Conservation (phyloP, 1,284 basidiomycete species). For the Phellinidium pouzarii region DNA sequence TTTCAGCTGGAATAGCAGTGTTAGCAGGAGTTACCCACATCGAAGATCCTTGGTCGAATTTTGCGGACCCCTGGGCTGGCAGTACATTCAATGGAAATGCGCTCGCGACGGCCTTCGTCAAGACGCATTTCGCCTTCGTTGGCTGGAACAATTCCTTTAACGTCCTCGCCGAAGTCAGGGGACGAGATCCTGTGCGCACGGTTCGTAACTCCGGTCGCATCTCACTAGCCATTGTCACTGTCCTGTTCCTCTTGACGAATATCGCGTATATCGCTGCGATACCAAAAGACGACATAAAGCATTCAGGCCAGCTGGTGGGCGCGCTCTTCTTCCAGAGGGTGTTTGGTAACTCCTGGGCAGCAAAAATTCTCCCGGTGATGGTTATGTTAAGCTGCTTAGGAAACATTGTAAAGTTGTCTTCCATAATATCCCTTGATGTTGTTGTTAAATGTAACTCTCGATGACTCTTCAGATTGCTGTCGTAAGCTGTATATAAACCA, state of each 20-base stretch:
- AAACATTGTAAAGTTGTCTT: slow-evolving; percentile 29
- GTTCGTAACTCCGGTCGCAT: slow-evolving; percentile 38
- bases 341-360: slow-evolving; percentile 36
- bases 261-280: slow-evolving; percentile 36
- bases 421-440: background rate
- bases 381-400: slow-evolving; percentile 38
- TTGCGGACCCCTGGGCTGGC: slow-evolving; percentile 41
- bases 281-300: slow-evolving; percentile 37
- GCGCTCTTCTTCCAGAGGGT: slow-evolving; percentile 46
- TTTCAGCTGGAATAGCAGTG: slow-evolving; percentile 41
- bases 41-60: slow-evolving; percentile 41
- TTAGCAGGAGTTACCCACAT: slow-evolving; percentile 41
- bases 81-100: slow-evolving; percentile 35
- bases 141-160: slow-evolving; percentile 43
- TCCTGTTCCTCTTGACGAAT: slow-evolving; percentile 43
- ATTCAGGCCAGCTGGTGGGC: slow-evolving; percentile 39
- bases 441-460: background rate
- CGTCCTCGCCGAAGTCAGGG: slow-evolving; percentile 37
- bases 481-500: slow-evolving; percentile 15
- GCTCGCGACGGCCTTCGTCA: slow-evolving; percentile 39
- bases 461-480: slow-evolving; percentile 21
- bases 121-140: slow-evolving; percentile 39
- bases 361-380: slow-evolving; percentile 35
- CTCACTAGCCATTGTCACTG: slow-evolving; percentile 35
- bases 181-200: slow-evolving; percentile 33